phyloP scores from a whole-genome alignment of 2,329 filamentous ascomycete species.

The Eurotiales sp. region DNA sequence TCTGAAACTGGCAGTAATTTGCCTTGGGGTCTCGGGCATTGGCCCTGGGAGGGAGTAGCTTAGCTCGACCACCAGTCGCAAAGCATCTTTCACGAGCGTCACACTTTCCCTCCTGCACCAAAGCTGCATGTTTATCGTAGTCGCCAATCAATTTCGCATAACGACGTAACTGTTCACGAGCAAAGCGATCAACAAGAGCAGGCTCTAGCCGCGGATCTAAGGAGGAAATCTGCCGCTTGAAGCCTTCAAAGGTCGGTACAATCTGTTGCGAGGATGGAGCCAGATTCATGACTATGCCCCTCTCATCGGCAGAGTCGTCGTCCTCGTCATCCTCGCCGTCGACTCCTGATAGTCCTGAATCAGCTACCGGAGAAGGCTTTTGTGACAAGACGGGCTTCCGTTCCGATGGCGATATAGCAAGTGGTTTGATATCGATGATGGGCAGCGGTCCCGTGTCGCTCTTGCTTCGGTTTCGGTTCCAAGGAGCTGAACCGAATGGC shows the following conservation, averaged over 20 bases:
- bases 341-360: neutral
- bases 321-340: conserved; percentile 56
- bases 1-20: conserved; percentile 51
- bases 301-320: conserved; percentile 54
- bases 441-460: conserved; percentile 49
- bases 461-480: conserved; percentile 50
- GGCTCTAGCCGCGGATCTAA: conserved; percentile 70
- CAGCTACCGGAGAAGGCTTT: neutral
- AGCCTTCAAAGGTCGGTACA: conserved; percentile 69
- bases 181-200: conserved; percentile 73
- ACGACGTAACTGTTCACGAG: conserved; percentile 71
- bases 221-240: conserved; percentile 67
- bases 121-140: conserved; percentile 66
- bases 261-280: conserved; percentile 63
- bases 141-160: conserved; percentile 72
- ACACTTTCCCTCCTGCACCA: conserved; percentile 57
- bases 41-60: conserved; percentile 55
- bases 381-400: neutral
- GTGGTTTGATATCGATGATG: conserved; percentile 38
- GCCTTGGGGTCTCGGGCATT: conserved; percentile 56
- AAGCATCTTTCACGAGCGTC: conserved; percentile 61
- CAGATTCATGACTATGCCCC: conserved; percentile 59
- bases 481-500: conserved; percentile 47
- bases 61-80: conserved; percentile 63
- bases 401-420: conserved; percentile 1